A percentile compares a stretch with the other conserved stretches of the same genome.
phyloP scores from a whole-genome alignment of 192 early-diverging fungal genomes.

The Podila clonocystis region DNA sequence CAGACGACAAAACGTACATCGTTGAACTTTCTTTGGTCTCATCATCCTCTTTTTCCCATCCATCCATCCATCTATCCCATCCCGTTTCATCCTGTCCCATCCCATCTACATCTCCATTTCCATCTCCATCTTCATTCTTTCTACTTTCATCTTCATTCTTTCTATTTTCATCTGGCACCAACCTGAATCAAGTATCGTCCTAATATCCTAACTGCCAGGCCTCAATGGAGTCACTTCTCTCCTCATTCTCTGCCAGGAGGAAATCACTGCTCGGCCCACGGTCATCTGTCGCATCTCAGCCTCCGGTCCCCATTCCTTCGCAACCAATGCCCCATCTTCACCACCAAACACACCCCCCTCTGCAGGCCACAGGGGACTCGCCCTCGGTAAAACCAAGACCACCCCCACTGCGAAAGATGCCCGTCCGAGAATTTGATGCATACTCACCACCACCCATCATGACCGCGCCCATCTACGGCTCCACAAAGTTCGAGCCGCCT shows the following conservation, averaged over 20 bases:
- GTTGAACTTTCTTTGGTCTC: not conserved
- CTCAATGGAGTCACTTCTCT: not conserved
- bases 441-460: conserved; percentile 42
- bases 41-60: not conserved
- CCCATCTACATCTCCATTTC: no score
- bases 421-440: conserved; percentile 38
- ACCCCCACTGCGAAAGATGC: conserved; percentile 38
- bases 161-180: no score
- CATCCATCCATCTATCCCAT: not conserved
- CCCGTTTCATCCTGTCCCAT: no score
- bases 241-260: conserved; percentile 3
- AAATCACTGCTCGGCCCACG: conserved; percentile 1
- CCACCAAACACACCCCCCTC: not conserved
- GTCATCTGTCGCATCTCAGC: not conserved
- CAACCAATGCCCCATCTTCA: not conserved
- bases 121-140: no score
- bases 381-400: conserved; percentile 24
- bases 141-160: no score
- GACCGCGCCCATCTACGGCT: conserved; percentile 42
- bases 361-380: conserved; percentile 1
- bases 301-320: not conserved
- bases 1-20: not conserved
- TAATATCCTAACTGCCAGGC: no score
- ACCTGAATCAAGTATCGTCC: no score
- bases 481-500: conserved; percentile 24